Conservation (phyloP, 1,139 yeast genomes). For the Chernovozyma aurita region DNA sequence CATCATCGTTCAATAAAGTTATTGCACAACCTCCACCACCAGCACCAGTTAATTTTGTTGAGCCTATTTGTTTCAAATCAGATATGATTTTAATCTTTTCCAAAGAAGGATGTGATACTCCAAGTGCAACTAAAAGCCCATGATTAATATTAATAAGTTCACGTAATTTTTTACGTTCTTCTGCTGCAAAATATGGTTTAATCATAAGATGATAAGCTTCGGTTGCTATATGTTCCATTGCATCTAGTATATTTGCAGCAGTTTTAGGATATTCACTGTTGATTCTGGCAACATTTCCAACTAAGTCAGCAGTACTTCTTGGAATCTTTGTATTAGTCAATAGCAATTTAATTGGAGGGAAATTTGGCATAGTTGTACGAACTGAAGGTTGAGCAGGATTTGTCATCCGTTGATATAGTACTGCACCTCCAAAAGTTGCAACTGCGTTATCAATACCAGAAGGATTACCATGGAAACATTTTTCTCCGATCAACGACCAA, state of each 20-base stretch:
- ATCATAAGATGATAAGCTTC: conserved; percentile 65
- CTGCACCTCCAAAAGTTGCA: conserved; percentile 95
- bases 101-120: conserved; percentile 88
- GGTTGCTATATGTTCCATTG: conserved; percentile 63
- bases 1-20: conserved; percentile 62
- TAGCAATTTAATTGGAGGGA: conserved; percentile 72
- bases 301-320: conserved; percentile 80
- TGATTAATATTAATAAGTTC: conserved; percentile 82
- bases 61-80: conserved; percentile 64
- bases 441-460: conserved; percentile 97
- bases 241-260: conserved; percentile 56
- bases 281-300: conserved; percentile 65
- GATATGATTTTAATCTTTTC: conserved; percentile 66
- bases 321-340: conserved; percentile 85
- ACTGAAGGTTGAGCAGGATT: conserved; percentile 51
- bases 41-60: conserved; percentile 94
- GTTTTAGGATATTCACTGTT: conserved; percentile 51
- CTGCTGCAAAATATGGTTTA: conserved; percentile 44
- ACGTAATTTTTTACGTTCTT: conserved; percentile 44
- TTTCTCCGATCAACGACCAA: conserved; percentile 93
- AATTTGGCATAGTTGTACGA: conserved; percentile 61
- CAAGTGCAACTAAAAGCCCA: conserved; percentile 78
- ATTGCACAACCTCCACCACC: conserved; percentile 99
- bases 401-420: conserved; percentile 69
- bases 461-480: conserved; percentile 95